Conservation (phyloP, 371 early-diverging fungal genomes). For the Dentiscutata heterogama region DNA sequence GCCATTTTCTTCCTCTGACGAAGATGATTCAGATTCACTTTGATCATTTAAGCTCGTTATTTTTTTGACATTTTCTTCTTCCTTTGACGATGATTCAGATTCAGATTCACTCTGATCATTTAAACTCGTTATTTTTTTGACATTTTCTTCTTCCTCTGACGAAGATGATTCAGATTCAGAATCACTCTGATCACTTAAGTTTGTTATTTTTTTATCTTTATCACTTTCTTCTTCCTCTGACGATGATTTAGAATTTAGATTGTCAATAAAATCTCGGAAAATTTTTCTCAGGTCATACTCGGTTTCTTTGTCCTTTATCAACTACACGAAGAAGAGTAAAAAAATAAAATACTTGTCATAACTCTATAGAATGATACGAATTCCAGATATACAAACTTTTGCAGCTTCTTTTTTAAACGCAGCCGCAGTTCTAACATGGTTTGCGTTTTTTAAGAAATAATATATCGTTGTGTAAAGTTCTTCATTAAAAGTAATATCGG, state of each 20-base stretch:
- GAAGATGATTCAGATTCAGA: not conserved
- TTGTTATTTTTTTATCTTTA: not conserved
- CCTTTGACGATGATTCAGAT: slow-evolving; percentile 11
- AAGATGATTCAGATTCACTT: not conserved
- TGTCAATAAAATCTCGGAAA: not conserved
- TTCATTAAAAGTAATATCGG: not conserved
- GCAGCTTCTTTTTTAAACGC: slow-evolving; percentile 3
- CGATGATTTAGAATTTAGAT: not conserved
- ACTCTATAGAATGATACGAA: not conserved
- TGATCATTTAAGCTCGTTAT: not conserved
- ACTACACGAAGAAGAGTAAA: not conserved
- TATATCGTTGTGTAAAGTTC: slow-evolving; percentile 45
- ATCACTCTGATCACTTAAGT: not conserved
- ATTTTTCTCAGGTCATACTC: slow-evolving; percentile 5
- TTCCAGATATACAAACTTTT: not conserved
- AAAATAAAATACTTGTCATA: not conserved
- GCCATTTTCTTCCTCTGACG: not conserved
- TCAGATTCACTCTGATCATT: not conserved
- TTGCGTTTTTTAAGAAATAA: slow-evolving; percentile 41
- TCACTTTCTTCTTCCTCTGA: slow-evolving; percentile 27
- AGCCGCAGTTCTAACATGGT: slow-evolving; percentile 17
- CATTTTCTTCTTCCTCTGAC: not conserved
- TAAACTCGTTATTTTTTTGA: not conserved
- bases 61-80: not conserved
- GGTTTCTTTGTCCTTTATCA: not conserved